Conservation (phyloP, 306 rosid species). For the Trifolium dubium region DNA sequence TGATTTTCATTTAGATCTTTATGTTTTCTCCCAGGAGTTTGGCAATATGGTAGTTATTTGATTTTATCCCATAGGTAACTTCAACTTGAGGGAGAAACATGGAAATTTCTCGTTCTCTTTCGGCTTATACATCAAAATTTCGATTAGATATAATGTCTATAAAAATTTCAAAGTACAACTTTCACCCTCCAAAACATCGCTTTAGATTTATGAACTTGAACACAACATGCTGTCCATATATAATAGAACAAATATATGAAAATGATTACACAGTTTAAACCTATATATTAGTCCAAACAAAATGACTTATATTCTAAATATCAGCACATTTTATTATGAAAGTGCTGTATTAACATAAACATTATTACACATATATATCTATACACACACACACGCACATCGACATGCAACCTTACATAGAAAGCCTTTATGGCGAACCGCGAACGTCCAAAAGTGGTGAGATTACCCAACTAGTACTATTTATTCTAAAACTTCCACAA, state of each 20-base stretch:
- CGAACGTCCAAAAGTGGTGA: constrained; percentile 15
- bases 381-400: constrained; percentile 28
- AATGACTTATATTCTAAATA: constrained; percentile 27
- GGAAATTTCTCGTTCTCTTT: too few species aligned
- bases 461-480: background rate
- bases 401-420: constrained; percentile 8
- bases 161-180: background rate
- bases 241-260: constrained; percentile 16
- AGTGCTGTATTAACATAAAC: constrained; percentile 37
- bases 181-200: constrained; percentile 21
- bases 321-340: constrained; percentile 45
- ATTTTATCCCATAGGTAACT: background rate
- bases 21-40: background rate
- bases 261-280: constrained; percentile 4
- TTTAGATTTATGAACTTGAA: constrained; percentile 18
- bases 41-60: background rate
- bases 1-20: background rate
- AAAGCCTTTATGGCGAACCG: constrained; percentile 19
- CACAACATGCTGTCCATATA: background rate
- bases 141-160: background rate
- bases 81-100: background rate
- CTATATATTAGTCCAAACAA: constrained; percentile 29
- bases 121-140: background rate
- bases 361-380: constrained; percentile 6
- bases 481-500: constrained; percentile 3